These are phyloP conservation scores for Aspergillus indologenus DNA, from an alignment of 495 filamentous ascomycete genomes.

Conservation along the genomic window DNA sequence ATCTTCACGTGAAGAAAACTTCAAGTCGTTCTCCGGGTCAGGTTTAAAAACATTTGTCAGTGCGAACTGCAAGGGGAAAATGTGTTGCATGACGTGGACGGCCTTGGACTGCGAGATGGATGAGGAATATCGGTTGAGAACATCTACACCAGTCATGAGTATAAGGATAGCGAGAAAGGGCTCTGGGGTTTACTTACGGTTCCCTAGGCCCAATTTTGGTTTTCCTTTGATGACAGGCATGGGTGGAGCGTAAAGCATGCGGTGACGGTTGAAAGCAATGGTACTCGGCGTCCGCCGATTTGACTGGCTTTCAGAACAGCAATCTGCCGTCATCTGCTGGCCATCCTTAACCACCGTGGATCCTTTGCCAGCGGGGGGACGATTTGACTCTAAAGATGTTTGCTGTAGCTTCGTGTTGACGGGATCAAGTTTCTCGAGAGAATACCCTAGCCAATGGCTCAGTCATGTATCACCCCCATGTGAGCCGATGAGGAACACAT, in stretches of 20 bases:
- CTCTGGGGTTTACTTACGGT: constrained; percentile 24
- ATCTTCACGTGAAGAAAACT: constrained; percentile 76
- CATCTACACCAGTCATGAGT: constrained; percentile 54
- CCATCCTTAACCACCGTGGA: neutral
- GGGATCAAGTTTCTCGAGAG: constrained; percentile 42
- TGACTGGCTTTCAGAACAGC: neutral
- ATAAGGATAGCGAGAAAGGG: neutral
- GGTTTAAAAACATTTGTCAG: constrained; percentile 83
- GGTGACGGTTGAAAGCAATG: constrained; percentile 75
- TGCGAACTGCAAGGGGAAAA: constrained; percentile 88
- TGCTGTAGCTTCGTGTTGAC: neutral
- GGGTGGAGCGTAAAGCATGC: constrained; percentile 81
- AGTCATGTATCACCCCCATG: neutral
- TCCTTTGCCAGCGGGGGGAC: neutral
- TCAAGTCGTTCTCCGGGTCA: constrained; percentile 54
- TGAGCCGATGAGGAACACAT: constrained; percentile 20
- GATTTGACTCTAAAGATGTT: neutral
- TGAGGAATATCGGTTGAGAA: constrained; percentile 71
- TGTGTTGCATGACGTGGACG: constrained; percentile 79
- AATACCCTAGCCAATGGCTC: constrained; percentile 35
- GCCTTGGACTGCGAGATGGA: constrained; percentile 48
- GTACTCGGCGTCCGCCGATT: constrained; percentile 30
- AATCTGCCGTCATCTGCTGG: neutral
- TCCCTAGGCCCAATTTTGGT: constrained; percentile 70
- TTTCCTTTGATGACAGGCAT: constrained; percentile 62